phyloP scores from a whole-genome alignment of 2,329 filamentous ascomycete species.

The Penicillium sp. region DNA sequence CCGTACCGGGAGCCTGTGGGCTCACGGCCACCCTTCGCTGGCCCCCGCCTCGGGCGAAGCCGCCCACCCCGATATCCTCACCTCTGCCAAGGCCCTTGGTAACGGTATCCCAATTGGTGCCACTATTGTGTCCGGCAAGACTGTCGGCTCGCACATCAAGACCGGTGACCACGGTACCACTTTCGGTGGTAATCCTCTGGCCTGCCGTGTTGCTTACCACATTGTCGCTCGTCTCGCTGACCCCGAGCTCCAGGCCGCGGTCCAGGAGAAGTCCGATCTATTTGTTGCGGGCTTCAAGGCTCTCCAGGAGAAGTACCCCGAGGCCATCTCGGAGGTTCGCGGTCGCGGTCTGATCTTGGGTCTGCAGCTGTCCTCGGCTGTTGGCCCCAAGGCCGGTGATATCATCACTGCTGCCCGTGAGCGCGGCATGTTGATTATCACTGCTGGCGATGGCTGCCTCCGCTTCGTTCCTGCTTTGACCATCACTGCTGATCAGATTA shows the following conservation, averaged over 20 bases:
- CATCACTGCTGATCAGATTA: conserved; percentile 78
- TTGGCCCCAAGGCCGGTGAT: conserved; percentile 49
- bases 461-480: conserved; percentile 86
- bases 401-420: conserved; percentile 86
- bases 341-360: conserved; percentile 85
- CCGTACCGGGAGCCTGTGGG: conserved; percentile 88
- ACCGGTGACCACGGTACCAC: conserved; percentile 90
- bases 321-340: conserved; percentile 73
- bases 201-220: conserved; percentile 79
- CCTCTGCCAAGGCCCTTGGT: conserved; percentile 91
- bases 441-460: conserved; percentile 87
- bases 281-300: conserved; percentile 60
- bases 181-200: conserved; percentile 89
- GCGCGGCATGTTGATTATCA: conserved; percentile 85
- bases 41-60: conserved; percentile 49
- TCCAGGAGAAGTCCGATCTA: conserved; percentile 65
- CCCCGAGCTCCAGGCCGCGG: conserved; percentile 66
- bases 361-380: conserved; percentile 73
- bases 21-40: conserved; percentile 70
- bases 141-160: conserved; percentile 68
- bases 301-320: conserved; percentile 64
- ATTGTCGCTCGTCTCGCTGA: conserved; percentile 77
- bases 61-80: conserved; percentile 90
- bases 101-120: conserved; percentile 97
- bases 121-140: conserved; percentile 63